Conservation (phyloP, 345 rosid genomes). For the Arabis hirsuta region DNA sequence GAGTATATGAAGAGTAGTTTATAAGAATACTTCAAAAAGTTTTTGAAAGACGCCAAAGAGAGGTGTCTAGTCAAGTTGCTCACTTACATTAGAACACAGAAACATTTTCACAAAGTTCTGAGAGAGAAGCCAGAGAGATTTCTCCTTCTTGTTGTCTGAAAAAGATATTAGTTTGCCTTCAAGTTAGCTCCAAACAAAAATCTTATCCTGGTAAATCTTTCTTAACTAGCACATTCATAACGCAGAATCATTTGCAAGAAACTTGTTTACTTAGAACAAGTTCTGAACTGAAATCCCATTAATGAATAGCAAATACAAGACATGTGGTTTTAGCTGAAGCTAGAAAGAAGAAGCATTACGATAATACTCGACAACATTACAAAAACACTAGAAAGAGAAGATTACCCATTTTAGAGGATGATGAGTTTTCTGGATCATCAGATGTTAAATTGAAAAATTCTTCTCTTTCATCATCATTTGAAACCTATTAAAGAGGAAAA, state of each 20-base stretch:
- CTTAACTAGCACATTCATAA: not conserved
- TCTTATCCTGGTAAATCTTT: not conserved
- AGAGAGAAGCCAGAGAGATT: constrained; percentile 73
- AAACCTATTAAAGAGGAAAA: constrained; percentile 43
- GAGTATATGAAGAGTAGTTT: not conserved
- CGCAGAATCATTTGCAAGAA: constrained; percentile 2
- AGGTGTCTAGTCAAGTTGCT: not conserved
- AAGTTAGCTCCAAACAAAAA: constrained; percentile 15
- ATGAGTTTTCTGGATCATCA: constrained; percentile 55
- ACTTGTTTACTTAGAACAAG: not conserved
- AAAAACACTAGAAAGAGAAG: not conserved
- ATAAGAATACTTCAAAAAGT: not conserved
- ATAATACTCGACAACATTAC: not conserved
- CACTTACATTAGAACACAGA: constrained; percentile 74
- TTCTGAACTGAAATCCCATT: not conserved
- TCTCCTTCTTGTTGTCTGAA: constrained; percentile 68
- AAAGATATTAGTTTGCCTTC: constrained; percentile 4
- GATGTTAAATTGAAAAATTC: constrained; percentile 41
- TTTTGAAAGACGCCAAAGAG: constrained; percentile 15
- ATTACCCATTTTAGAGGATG: constrained; percentile 61
- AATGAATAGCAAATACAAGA: constrained; percentile 12
- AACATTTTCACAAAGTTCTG: constrained; percentile 87
- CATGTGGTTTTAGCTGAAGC: constrained; percentile 4
- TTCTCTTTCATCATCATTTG: constrained; percentile 48
- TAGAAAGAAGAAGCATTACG: constrained; percentile 19